These are phyloP conservation scores for Paspalum vaginatum DNA, from an alignment of 176 grass and related monocot genomes.

Conservation along the genomic window DNA sequence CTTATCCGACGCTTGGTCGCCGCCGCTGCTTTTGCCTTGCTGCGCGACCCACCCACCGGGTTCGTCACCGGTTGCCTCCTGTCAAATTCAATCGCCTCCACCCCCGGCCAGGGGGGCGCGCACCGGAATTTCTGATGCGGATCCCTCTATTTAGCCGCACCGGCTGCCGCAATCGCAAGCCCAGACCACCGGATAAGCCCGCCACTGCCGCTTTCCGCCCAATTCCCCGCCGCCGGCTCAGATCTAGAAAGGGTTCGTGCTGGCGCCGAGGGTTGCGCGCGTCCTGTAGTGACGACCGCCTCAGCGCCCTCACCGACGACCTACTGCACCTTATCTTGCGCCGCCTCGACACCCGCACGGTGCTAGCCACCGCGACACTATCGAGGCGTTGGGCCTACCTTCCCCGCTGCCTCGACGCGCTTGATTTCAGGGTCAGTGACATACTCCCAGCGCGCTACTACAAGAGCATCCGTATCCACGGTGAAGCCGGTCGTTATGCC, in stretches of 20 bases:
- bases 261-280: not conserved
- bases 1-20: not conserved
- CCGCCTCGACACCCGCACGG: slow-evolving; percentile 8
- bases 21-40: not conserved
- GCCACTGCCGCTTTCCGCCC: not conserved
- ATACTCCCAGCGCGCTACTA: slow-evolving; percentile 12
- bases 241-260: not conserved
- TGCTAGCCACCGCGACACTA: not conserved
- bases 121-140: not conserved
- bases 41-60: too few species aligned
- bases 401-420: not conserved
- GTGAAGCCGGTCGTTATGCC: not conserved
- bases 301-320: not conserved
- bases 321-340: slow-evolving; percentile 14
- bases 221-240: not conserved
- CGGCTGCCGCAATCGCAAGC: not conserved
- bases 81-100: not conserved
- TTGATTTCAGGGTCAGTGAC: slow-evolving; percentile 21
- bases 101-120: not conserved
- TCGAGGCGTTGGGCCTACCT: slow-evolving; percentile 25
- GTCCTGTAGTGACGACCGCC: not conserved
- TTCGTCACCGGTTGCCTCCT: not conserved
- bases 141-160: not conserved
- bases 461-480: not conserved
- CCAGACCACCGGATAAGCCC: not conserved